Conservation (phyloP, 768 basidiomycete genomes). For the Coprinopsis strossmayeri region DNA sequence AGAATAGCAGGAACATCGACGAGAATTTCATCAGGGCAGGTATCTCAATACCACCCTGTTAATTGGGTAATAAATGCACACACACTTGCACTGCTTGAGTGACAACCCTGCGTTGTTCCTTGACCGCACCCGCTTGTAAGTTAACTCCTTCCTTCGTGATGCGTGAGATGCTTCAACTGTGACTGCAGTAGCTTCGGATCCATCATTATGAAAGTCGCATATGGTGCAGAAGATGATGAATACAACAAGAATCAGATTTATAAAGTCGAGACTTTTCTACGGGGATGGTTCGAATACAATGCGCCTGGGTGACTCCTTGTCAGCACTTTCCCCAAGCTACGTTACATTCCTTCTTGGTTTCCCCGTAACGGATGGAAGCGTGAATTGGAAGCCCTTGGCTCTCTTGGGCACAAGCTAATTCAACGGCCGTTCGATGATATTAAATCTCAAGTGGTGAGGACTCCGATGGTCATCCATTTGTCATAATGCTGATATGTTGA, state of each 20-base stretch:
- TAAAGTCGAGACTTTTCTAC: neutral
- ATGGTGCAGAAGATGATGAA: conserved; percentile 21
- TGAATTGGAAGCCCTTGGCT: too few species aligned
- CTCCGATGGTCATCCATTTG: neutral
- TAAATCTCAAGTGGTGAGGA: too few species aligned
- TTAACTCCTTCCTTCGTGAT: neutral
- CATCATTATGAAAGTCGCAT: conserved; percentile 29
- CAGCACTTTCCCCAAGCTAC: neutral
- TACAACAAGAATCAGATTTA: conserved; percentile 23
- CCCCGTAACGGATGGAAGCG: neutral
- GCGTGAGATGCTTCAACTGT: neutral
- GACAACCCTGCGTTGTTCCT: conserved; percentile 21
- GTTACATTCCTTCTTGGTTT: neutral
- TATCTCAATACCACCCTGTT: conserved; percentile 29
- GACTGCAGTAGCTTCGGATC: conserved; percentile 28
- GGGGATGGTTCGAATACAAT: neutral
- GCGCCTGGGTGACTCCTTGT: neutral
- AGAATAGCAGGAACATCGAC: conserved; percentile 37
- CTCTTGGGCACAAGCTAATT: neutral
- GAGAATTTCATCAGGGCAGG: conserved; percentile 34
- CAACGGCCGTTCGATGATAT: too few species aligned
- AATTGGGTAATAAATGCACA: conserved; percentile 31
- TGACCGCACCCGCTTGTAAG: conserved; percentile 5
- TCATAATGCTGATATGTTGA: neutral
- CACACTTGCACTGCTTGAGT: conserved; percentile 32